A percentile compares a stretch with the other conserved stretches of the same genome.
phyloP scores from a whole-genome alignment of 2,329 filamentous ascomycete species.

The Fusarium sarcochroum region DNA sequence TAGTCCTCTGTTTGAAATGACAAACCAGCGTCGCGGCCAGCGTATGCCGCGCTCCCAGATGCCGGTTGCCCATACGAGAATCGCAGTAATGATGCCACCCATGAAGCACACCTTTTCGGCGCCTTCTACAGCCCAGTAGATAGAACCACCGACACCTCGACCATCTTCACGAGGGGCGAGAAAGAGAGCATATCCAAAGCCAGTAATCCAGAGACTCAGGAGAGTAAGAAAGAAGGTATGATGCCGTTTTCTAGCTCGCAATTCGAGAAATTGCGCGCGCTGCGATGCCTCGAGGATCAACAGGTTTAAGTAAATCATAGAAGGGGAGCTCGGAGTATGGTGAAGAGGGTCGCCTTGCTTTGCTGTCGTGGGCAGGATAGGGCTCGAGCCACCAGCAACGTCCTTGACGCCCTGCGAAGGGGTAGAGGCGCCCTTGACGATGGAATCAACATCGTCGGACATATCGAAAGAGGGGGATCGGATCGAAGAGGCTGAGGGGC shows the following conservation, averaged over 20 bases:
- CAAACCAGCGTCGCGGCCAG: slow-evolving; percentile 94
- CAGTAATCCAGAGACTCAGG: slow-evolving; percentile 82
- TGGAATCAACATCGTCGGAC: slow-evolving; percentile 82
- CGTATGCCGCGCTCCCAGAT: slow-evolving; percentile 96
- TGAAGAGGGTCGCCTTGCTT: slow-evolving; percentile 79
- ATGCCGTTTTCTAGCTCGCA: slow-evolving; percentile 88
- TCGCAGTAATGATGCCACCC: slow-evolving; percentile 87
- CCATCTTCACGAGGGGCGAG: slow-evolving; percentile 97
- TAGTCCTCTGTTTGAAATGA: slow-evolving; percentile 88
- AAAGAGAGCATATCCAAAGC: slow-evolving; percentile 92
- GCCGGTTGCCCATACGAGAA: slow-evolving; percentile 93
- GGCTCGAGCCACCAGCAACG: slow-evolving; percentile 55
- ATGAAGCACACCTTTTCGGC: slow-evolving; percentile 92
- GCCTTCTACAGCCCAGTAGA: slow-evolving; percentile 96
- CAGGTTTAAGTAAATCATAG: slow-evolving; percentile 98
- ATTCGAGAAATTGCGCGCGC: slow-evolving; percentile 90
- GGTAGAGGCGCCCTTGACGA: slow-evolving; percentile 90
- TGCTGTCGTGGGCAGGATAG: slow-evolving; percentile 59
- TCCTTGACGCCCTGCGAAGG: slow-evolving; percentile 67
- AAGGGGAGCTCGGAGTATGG: slow-evolving; percentile 88
- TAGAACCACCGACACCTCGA: slow-evolving; percentile 88
- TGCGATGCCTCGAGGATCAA: slow-evolving; percentile 96
- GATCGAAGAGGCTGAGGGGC: slow-evolving; percentile 39
- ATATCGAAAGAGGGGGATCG: slow-evolving; percentile 55
- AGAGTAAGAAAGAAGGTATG: slow-evolving; percentile 93